Evolutionary conservation across 129 eudicot genomes (phyloP), one percentile per base, ranked within the genome.

Genomic region (Solidago caesia): DNA sequence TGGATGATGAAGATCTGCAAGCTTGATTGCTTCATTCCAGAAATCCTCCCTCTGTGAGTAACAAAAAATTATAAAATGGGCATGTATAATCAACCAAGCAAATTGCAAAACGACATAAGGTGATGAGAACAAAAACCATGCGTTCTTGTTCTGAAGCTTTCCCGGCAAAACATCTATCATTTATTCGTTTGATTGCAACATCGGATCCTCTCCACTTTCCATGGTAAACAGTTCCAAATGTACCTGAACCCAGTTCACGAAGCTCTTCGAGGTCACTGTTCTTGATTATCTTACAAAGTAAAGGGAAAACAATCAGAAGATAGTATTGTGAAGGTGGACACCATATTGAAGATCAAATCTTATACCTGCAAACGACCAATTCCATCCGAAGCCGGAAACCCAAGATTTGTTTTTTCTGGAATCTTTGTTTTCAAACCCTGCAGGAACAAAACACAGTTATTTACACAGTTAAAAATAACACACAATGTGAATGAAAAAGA

Each of bases 141-240:
- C 51, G 51, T 46, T 46, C 51, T 46, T 46, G 51, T 46, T 46
- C 51, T 46, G 51, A 46, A 46, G 51, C 51, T 46, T 46, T 46
- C 4, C 96, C 98, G 26, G 96, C 81, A 80, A 93, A 93, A 77
- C 98, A 93, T 71, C 98, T 75, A 42, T 93, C 92, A 45, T 88
- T 93, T 45, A 93, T 93, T 25, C 98, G 85, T 70, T 93, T 93
- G 6, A 93, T 93, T 21, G 98, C 98, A 48, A 93, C 97, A 67
- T 90, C 98, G 8, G 96, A 84, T 7, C 98, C 98, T 81, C 98
- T 93, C 98, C 98, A 93, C 73, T 90, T 93, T 9, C 98, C 98
- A 71, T 93, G 96, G 84, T 90, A 93, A 55, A 93, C 98, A 51
- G 98, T 93, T 63, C 98, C 98, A 82, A 86, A 90, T 51, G 98